Percentiles rank a stretch among this genome's conserved stretches.
These are phyloP conservation scores for Phaeodactylum tricornutum DNA, from an alignment of 108 stramenopile species.

Conservation along the genomic window DNA sequence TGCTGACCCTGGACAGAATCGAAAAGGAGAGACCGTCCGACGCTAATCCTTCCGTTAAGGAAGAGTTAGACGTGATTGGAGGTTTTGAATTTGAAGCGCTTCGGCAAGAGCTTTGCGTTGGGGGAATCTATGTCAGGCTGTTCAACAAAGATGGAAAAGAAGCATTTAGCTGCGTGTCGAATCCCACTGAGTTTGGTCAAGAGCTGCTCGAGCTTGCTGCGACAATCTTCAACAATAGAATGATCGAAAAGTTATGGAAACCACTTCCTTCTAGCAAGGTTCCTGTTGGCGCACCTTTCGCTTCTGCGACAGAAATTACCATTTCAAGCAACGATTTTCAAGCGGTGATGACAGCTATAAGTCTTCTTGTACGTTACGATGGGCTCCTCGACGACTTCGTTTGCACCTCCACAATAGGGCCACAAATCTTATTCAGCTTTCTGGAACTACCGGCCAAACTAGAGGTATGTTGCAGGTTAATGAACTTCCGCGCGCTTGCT, in stretches of 20 bases:
- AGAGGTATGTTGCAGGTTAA: constrained; percentile 42
- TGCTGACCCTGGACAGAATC: constrained; percentile 22
- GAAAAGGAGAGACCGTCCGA: constrained; percentile 21
- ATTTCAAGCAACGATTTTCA: no score
- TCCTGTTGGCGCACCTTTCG: no score
- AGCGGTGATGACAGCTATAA: no score
- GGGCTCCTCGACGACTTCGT: no score
- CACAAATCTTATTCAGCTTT: constrained; percentile 33
- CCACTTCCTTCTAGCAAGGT: no score
- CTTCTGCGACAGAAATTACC: no score
- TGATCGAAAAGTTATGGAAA: no score
- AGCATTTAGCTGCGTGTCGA: constrained; percentile 30
- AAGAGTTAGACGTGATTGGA: constrained; percentile 16
- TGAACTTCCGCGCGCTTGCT: constrained; percentile 1
- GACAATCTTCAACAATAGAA: constrained; percentile 14
- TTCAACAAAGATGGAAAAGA: constrained; percentile 45
- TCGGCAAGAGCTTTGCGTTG: constrained; percentile 44
- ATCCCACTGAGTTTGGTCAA: constrained; percentile 29
- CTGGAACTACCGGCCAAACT: constrained; percentile 38
- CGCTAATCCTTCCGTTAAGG: constrained; percentile 14
- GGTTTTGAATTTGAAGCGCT: constrained; percentile 35
- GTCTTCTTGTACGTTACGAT: no score
- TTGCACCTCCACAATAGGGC: no score
- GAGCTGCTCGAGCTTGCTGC: constrained; percentile 33
- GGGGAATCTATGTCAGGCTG: constrained; percentile 59